Base-by-base conservation (phyloP, 2,329 filamentous ascomycete genomes). In the Fusarium abutilonis region DNA sequence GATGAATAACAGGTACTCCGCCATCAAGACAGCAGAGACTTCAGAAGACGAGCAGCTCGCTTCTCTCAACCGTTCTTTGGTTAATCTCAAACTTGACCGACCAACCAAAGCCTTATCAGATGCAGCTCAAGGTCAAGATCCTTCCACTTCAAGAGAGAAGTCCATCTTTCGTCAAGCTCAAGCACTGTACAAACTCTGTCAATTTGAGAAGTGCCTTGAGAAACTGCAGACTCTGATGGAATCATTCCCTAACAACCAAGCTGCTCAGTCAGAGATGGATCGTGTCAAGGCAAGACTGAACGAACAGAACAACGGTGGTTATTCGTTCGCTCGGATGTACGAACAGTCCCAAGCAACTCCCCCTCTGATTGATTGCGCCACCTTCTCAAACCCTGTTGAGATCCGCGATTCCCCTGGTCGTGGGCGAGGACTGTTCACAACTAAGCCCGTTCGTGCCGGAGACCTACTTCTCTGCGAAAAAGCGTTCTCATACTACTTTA, bases 381-480 rank as follows among this genome's bases (percentile, higher is more conserved):
- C 77, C 2, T 86, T 76, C 57, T 73, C 73, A 8, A 72, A 69
- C 0, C 75, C 77, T 0, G 78, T 83, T 1, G 69, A 75, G 39
- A 63, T 85, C 0, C 77, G 74, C 31, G 39, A 68, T 7, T 78
- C 79, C 1, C 67, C 70, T 2, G 77, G 71, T 9, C 74, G 76
- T 15, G 83, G 82, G 3, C 75, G 77, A 3, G 84, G 84, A 0
- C 70, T 86, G 0, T 87, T 86, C 63, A 81, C 80, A 0, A 83
- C 78, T 1, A 70, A 73, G 17, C 64, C 73, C 0, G 80, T 86
- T 3, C 73, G 75, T 34, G 77, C 79, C 0, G 83, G 83, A 0
- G 80, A 85, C 4, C 72, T 86, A 2, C 68, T 87, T 0, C 63
- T 86, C 2, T 86, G 82, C 42, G 84, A 86, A 56, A 87, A 86